phyloP scores from a whole-genome alignment of 306 rosid genomes.

The Purshia tridentata region DNA sequence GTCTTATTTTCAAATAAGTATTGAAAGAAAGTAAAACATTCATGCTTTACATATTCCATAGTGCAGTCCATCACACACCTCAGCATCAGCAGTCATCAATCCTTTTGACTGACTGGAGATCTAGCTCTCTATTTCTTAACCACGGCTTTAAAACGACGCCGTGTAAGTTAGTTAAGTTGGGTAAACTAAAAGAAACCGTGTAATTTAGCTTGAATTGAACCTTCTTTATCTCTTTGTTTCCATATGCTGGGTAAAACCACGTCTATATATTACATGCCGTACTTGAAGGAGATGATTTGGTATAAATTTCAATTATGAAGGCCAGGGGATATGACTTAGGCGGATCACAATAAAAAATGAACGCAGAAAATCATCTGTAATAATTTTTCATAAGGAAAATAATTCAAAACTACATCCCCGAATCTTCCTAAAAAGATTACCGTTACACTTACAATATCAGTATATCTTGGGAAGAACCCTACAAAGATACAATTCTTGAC shows the following conservation, averaged over 20 bases:
- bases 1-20: not conserved
- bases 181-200: too few relatives aligned
- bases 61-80: conserved; percentile 9
- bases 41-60: not conserved
- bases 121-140: not conserved
- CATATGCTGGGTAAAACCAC: too few relatives aligned
- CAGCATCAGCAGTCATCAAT: not conserved
- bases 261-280: too few relatives aligned
- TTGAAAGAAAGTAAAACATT: not conserved
- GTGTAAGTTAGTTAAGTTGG: too few relatives aligned
- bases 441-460: conserved; percentile 3
- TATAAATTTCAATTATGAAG: too few relatives aligned
- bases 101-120: conserved; percentile 4
- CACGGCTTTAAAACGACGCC: not conserved
- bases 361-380: not conserved
- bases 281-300: too few relatives aligned
- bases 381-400: not conserved
- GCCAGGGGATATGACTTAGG: too few relatives aligned
- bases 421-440: conserved; percentile 8
- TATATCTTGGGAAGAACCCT: conserved; percentile 17
- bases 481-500: conserved; percentile 31
- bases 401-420: conserved; percentile 31
- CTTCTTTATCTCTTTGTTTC: too few relatives aligned
- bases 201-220: too few relatives aligned
- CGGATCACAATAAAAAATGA: not conserved